Percentiles rank a stretch among this genome's conserved stretches.
phyloP scores from a whole-genome alignment of 129 eudicot genomes.

The Arctium lappa region DNA sequence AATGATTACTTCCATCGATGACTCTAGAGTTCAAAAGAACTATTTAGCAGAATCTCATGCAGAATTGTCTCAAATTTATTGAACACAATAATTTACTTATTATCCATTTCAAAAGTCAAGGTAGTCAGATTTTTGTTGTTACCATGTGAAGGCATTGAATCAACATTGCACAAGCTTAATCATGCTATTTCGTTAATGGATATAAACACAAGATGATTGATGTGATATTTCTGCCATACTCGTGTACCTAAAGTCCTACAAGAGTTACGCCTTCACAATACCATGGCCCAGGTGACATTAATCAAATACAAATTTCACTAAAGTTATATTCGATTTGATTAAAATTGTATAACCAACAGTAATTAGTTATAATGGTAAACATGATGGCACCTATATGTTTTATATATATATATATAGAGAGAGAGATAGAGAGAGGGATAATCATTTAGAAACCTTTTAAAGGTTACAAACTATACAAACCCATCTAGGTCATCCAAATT shows the following conservation, averaged over 20 bases:
- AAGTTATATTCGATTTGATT: neutral
- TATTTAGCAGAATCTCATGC: neutral
- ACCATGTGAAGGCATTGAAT: neutral
- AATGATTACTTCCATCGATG: neutral
- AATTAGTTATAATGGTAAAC: neutral
- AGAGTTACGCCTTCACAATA: neutral
- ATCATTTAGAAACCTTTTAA: too few relatives aligned
- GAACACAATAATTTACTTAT: neutral
- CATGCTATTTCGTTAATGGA: neutral
- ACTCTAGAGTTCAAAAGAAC: neutral
- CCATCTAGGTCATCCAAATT: too few relatives aligned
- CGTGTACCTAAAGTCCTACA: neutral
- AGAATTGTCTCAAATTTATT: neutral
- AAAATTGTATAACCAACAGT: neutral
- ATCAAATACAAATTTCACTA: neutral
- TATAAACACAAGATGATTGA: neutral
- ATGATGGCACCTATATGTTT: neutral
- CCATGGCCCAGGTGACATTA: neutral
- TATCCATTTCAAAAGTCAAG: neutral
- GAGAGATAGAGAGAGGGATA: too few relatives aligned
- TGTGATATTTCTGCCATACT: neutral
- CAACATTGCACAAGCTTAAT: neutral
- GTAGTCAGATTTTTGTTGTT: neutral
- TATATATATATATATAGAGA: neutral
- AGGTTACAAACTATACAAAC: too few relatives aligned